These are phyloP conservation scores for Suillus discolor DNA, from an alignment of 768 basidiomycete genomes.

Conservation along the genomic window DNA sequence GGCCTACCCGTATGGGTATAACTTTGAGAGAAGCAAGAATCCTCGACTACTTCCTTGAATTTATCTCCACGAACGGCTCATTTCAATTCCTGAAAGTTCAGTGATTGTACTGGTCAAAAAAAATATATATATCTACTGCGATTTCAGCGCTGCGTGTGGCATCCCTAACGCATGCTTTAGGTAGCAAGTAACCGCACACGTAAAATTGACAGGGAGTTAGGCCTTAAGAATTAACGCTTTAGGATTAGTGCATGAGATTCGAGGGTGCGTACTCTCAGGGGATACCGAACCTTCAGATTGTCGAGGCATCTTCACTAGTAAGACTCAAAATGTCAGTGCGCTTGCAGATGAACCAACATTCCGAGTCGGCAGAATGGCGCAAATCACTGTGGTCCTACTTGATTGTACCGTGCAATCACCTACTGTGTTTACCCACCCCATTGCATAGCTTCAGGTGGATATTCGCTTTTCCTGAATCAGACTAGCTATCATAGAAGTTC, in stretches of 20 bases:
- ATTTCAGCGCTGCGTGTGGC: too few relatives aligned
- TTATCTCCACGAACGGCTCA: background rate
- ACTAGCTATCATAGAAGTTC: background rate
- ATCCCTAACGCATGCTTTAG: background rate
- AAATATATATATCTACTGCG: too few relatives aligned
- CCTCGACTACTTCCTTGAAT: background rate
- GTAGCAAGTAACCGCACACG: conserved; percentile 23
- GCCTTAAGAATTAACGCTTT: conserved; percentile 13
- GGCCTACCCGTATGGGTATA: background rate
- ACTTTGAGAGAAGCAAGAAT: conserved; percentile 1
- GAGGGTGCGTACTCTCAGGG: conserved; percentile 22
- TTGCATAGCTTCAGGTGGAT: background rate
- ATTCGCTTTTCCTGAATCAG: conserved; percentile 1
- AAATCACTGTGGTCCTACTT: background rate
- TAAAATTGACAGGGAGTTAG: conserved; percentile 32
- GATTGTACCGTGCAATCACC: background rate
- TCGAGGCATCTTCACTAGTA: background rate
- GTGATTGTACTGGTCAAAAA: background rate
- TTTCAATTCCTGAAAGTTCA: background rate
- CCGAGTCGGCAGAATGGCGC: conserved; percentile 3
- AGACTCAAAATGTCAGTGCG: background rate
- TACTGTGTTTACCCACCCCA: background rate
- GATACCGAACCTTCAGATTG: background rate
- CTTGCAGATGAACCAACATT: conserved; percentile 1
- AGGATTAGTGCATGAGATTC: conserved; percentile 24